phyloP scores from a whole-genome alignment of 306 rosid genomes.

The Castanopsis chinensis region DNA sequence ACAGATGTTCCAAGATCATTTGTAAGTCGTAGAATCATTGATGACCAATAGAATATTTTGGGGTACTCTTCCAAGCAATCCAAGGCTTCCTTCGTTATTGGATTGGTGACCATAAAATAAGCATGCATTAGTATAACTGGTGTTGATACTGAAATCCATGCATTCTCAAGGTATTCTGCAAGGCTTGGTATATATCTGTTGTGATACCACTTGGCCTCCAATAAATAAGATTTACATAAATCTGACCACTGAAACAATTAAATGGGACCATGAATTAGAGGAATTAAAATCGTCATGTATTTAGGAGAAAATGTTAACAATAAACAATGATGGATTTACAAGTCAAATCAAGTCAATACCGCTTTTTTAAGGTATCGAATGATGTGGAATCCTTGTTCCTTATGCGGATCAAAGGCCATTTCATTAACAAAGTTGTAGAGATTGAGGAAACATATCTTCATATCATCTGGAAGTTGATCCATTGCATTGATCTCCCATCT shows the following conservation, averaged over 20 bases:
- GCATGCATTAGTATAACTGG: slow-evolving; percentile 5
- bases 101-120: not conserved
- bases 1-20: slow-evolving; percentile 19
- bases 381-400: not conserved
- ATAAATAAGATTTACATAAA: not conserved
- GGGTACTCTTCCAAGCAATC: not conserved
- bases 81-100: not conserved
- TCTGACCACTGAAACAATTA: not conserved
- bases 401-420: slow-evolving; percentile 3
- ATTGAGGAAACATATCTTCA: slow-evolving; percentile 17
- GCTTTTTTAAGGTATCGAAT: slow-evolving; percentile 3
- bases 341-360: not conserved
- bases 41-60: not conserved
- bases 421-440: slow-evolving; percentile 6
- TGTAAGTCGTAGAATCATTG: slow-evolving; percentile 17
- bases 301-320: no score
- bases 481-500: slow-evolving; percentile 25
- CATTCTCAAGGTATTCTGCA: slow-evolving; percentile 17
- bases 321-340: not conserved
- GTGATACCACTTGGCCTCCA: slow-evolving; percentile 18
- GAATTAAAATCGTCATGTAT: not conserved
- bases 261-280: not conserved
- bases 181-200: not conserved
- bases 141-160: slow-evolving; percentile 8
- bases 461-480: slow-evolving; percentile 17